These are phyloP conservation scores for Diutina neorugosa DNA, from an alignment of 1,139 yeast species.

Conservation along the genomic window DNA sequence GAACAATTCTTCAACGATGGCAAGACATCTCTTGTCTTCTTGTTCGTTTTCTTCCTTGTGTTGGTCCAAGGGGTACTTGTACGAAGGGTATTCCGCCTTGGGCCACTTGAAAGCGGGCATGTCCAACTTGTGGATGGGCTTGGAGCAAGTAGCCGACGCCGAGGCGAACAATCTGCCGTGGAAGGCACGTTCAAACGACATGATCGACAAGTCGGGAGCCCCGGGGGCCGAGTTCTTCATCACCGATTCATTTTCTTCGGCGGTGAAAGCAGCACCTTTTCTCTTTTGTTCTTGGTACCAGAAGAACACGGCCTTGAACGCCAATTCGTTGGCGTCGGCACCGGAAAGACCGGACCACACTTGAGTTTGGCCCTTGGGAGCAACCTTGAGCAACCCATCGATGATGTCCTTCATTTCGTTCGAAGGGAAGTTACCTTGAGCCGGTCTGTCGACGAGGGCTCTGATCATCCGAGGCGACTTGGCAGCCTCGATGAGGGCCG, in stretches of 20 bases:
- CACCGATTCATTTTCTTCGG: slow-evolving; percentile 47
- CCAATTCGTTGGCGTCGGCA: slow-evolving; percentile 76
- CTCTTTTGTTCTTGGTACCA: slow-evolving; percentile 57
- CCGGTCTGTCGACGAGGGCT: slow-evolving; percentile 67
- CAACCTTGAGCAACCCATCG: slow-evolving; percentile 44
- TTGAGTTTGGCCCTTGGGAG: slow-evolving; percentile 58
- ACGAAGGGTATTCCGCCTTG: slow-evolving; percentile 67
- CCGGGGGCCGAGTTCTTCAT: slow-evolving; percentile 68
- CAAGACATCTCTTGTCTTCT: slow-evolving; percentile 61
- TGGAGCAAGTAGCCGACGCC: slow-evolving; percentile 66
- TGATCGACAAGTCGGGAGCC: slow-evolving; percentile 58
- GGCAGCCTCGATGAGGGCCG: slow-evolving; percentile 50
- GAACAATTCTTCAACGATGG: slow-evolving; percentile 43
- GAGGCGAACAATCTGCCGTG: slow-evolving; percentile 79
- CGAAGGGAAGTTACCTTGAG: slow-evolving; percentile 67
- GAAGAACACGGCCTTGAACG: slow-evolving; percentile 75
- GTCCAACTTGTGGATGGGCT: slow-evolving; percentile 75
- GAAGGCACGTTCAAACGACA: slow-evolving; percentile 66
- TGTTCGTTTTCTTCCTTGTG: slow-evolving; percentile 40
- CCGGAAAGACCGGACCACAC: slow-evolving; percentile 74
- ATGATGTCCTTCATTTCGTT: slow-evolving; percentile 47
- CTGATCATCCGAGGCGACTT: slow-evolving; percentile 51
- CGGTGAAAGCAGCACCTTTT: slow-evolving; percentile 38
- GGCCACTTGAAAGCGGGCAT: slow-evolving; percentile 85
- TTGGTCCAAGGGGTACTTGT: slow-evolving; percentile 59